Percentiles rank a stretch among this genome's conserved stretches.
phyloP scores from a whole-genome alignment of 768 basidiomycete genomes.

The Psilocybe cubensis region DNA sequence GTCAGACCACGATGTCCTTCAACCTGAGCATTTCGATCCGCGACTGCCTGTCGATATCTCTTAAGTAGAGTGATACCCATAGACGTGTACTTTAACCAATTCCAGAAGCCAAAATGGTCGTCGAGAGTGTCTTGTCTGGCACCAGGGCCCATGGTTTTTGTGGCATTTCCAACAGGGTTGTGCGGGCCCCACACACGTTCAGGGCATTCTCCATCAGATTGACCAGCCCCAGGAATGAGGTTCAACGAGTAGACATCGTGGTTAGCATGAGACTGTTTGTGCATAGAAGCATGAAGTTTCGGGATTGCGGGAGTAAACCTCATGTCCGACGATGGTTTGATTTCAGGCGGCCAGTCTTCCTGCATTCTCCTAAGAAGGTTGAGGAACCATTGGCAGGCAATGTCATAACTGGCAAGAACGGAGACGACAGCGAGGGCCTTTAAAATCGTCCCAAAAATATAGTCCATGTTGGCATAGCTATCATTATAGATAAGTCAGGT shows the following conservation, averaged over 20 bases:
- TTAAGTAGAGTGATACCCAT: conserved; percentile 8
- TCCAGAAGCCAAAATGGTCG: conserved; percentile 34
- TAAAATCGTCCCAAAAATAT: conserved; percentile 4
- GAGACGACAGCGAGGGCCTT: neutral
- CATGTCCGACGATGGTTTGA: neutral
- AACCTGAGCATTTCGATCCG: conserved; percentile 12
- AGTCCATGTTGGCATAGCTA: conserved; percentile 21
- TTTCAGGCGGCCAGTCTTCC: conserved; percentile 1
- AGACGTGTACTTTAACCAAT: conserved; percentile 27
- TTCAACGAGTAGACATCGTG: conserved; percentile 33
- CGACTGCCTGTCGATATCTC: conserved; percentile 9
- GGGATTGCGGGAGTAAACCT: conserved; percentile 24
- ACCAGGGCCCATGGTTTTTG: conserved; percentile 36
- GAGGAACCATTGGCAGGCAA: conserved; percentile 31
- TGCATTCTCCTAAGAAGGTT: conserved; percentile 22
- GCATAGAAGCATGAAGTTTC: conserved; percentile 34
- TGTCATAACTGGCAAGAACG: conserved; percentile 30
- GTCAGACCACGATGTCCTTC: conserved; percentile 14
- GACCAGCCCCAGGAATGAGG: conserved; percentile 23
- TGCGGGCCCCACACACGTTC: conserved; percentile 35
- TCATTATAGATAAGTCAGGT: neutral
- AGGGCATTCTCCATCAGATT: conserved; percentile 34
- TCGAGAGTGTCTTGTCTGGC: conserved; percentile 33
- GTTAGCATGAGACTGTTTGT: conserved; percentile 22
- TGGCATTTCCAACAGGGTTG: conserved; percentile 31